Evolutionary conservation across 805 yeast species (phyloP).

Genomic region (Yarrowia sp.): DNA sequence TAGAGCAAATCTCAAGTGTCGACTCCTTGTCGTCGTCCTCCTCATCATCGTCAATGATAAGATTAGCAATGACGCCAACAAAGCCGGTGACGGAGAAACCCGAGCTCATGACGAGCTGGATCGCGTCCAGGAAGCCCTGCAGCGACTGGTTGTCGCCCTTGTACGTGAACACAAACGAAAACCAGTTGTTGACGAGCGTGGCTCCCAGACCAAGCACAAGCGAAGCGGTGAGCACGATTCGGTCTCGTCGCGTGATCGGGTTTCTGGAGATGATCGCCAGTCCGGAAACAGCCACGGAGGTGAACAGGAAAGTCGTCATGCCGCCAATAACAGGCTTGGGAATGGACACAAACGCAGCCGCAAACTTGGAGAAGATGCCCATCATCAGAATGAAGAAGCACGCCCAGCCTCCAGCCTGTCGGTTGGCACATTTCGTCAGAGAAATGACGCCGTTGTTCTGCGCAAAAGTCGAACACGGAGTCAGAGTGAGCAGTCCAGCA

Average conservation of each 20-base stretch:
- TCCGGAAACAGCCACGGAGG: constrained; percentile 75
- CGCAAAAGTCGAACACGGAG: constrained; percentile 92
- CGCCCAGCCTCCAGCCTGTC: constrained; percentile 77
- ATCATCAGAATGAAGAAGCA: constrained; percentile 75
- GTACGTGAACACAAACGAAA: constrained; percentile 62
- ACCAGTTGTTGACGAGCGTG: constrained; percentile 63
- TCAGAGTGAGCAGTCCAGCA: constrained; percentile 74
- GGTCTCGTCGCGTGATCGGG: constrained; percentile 65
- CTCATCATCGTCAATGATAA: constrained; percentile 59
- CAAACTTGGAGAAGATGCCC: constrained; percentile 86
- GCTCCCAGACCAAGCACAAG: constrained; percentile 67
- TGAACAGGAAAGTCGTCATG: constrained; percentile 75
- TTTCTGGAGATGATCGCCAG: constrained; percentile 56
- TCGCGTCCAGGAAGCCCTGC: constrained; percentile 64
- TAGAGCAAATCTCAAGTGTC: background rate
- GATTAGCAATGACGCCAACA: constrained; percentile 58
- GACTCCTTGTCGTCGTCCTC: constrained; percentile 29
- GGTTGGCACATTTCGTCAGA: constrained; percentile 85
- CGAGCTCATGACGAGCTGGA: constrained; percentile 66
- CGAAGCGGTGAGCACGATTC: constrained; percentile 67
- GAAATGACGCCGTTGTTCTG: constrained; percentile 95
- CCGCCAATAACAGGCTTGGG: constrained; percentile 84
- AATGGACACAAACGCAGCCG: constrained; percentile 83
- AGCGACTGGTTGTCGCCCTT: constrained; percentile 56
- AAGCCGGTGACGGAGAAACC: constrained; percentile 72